phyloP scores from a whole-genome alignment of 202 grass and related monocot species.

The Tripidium arundinaceum region DNA sequence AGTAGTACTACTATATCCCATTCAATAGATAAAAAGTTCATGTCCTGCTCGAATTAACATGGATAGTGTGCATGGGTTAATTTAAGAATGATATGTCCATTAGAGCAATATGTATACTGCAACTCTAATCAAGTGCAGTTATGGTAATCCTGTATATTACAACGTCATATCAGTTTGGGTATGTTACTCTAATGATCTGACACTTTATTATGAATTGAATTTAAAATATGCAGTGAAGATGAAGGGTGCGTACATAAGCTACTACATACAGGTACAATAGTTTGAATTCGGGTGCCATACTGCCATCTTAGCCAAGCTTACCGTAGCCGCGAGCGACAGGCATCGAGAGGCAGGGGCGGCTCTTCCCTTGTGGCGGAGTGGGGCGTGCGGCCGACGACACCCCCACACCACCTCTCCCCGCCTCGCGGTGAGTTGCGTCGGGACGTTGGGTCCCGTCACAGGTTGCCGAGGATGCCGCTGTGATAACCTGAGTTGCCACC shows the following conservation, averaged over 20 bases:
- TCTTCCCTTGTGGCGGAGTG: neutral
- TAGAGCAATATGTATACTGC: neutral
- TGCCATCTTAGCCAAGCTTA: neutral
- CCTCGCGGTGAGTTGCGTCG: too few relatives aligned
- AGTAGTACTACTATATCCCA: neutral
- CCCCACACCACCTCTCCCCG: neutral
- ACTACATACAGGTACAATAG: neutral
- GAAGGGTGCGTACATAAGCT: neutral
- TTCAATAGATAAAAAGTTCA: neutral
- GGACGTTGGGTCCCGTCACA: too few relatives aligned
- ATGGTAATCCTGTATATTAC: neutral
- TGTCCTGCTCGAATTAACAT: neutral
- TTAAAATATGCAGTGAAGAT: neutral
- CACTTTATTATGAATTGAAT: neutral
- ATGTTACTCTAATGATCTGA: neutral
- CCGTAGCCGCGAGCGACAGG: constrained; percentile 5
- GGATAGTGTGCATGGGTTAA: neutral
- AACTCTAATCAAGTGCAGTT: neutral
- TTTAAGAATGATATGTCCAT: neutral
- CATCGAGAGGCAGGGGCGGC: neutral
- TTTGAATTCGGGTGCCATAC: too few relatives aligned
- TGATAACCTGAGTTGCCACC: too few relatives aligned
- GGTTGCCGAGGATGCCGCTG: too few relatives aligned
- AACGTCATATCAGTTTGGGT: neutral
- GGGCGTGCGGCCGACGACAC: neutral